phyloP scores from a whole-genome alignment of 2,329 filamentous ascomycete species.

The Scedosporium aurantiacum region DNA sequence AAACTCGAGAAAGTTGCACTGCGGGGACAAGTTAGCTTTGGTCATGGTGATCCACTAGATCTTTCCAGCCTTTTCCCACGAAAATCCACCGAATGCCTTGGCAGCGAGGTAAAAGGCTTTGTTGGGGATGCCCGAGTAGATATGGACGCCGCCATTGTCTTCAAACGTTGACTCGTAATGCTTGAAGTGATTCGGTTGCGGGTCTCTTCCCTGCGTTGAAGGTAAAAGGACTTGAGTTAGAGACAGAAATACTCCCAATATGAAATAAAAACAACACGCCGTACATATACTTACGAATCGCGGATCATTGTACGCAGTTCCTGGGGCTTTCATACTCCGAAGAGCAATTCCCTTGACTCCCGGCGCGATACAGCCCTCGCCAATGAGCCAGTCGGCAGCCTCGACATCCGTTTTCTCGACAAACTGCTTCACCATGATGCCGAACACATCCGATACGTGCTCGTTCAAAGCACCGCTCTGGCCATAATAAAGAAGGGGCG shows the following conservation, averaged over 20 bases:
- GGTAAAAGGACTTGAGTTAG: neutral
- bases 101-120: slow-evolving; percentile 3
- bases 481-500: slow-evolving; percentile 36
- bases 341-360: slow-evolving; percentile 39
- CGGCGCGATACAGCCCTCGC: slow-evolving; percentile 39
- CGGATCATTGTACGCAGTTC: slow-evolving; percentile 40
- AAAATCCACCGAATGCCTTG: slow-evolving; percentile 2
- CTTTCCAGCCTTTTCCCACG: slow-evolving; percentile 5
- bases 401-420: slow-evolving; percentile 31
- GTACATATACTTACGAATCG: slow-evolving; percentile 28
- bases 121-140: slow-evolving; percentile 6
- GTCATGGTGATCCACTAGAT: slow-evolving; percentile 32
- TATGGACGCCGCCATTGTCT: slow-evolving; percentile 33
- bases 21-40: slow-evolving; percentile 27
- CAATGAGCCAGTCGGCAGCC: slow-evolving; percentile 43
- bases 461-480: slow-evolving; percentile 47
- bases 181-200: slow-evolving; percentile 37
- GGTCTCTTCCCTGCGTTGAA: slow-evolving; percentile 35
- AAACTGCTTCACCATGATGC: slow-evolving; percentile 46
- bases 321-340: slow-evolving; percentile 42
- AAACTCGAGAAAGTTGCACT: slow-evolving; percentile 36
- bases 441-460: slow-evolving; percentile 44
- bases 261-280: neutral
- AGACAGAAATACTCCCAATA: neutral
- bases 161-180: slow-evolving; percentile 26